Base-by-base conservation (phyloP, 2,329 filamentous ascomycete genomes). In the Knufia petricola region DNA sequence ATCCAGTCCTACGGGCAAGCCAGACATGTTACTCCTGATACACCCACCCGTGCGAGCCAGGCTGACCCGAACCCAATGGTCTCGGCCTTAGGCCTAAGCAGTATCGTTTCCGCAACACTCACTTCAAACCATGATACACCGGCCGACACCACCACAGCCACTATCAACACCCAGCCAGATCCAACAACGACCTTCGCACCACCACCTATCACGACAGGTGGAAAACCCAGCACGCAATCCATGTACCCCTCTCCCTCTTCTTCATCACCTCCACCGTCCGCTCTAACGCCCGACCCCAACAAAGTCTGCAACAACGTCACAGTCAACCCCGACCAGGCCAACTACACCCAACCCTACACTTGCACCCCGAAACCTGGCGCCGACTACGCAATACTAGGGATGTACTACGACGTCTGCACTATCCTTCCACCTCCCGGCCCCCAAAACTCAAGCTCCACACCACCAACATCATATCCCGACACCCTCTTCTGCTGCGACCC, bases 401-500 rank as follows among this genome's bases (percentile, higher is more conserved):
- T 46, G 15, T 46, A 36, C 30, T 46, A 46, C 19, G 19, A 46
- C 30, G 37, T 46, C 28, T 21, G 15, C 9, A 42, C 30, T 26
- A 15, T 26, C 24, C 4, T 19, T 45, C 12, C 12, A 3, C 28
- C 12, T 24, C 15, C 39, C 39, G n/a, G n/a, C 39, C 23, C n/a
- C n/a, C 15, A 4, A 9, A 20, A 37, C 13, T 28, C 41, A 6
- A 36, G 37, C 26, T 57, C 52, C 48, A 55, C 50, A 3, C 20
- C 37, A 1, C 53, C 51, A 7, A 52, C 51, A 37, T 6, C 15
- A 7, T 7, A 37, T 7, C 6, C 12, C 39, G 4, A n/a, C 24
- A 42, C 21, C 3, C n/a, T 12, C 23, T 21, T 36, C 28, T 46
- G 43, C 31, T 46, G 43, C 31, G 28, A 46, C 15, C 28, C 43